phyloP scores from a whole-genome alignment of 768 basidiomycete genomes.

The Galerina sulciceps region DNA sequence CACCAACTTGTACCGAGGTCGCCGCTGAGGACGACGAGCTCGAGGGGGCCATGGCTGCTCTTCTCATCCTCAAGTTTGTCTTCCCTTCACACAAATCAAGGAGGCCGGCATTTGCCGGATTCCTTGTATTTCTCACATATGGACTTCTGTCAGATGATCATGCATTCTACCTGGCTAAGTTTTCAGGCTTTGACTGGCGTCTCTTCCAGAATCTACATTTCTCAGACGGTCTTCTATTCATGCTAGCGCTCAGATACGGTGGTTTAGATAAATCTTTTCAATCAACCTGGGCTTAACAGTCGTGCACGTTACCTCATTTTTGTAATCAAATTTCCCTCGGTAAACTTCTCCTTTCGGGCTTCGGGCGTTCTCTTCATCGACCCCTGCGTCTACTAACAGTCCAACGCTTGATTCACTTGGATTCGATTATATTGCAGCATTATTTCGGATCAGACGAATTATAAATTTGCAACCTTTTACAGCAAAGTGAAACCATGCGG shows the following conservation, averaged over 20 bases:
- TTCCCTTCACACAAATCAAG: conserved; percentile 34
- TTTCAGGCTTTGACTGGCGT: conserved; percentile 7
- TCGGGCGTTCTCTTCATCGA: background rate
- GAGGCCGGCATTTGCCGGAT: conserved; percentile 40
- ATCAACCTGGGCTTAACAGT: background rate
- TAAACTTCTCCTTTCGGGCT: conserved; percentile 1
- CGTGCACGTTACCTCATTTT: no score
- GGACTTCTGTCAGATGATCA: conserved; percentile 26
- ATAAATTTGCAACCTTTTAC: no score
- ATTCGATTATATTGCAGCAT: no score
- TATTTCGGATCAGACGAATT: no score
- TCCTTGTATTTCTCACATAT: conserved; percentile 27
- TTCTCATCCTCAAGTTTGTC: conserved; percentile 34
- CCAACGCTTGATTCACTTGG: no score
- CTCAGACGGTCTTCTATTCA: background rate
- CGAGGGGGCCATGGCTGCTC: conserved; percentile 71
- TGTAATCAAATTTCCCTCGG: conserved; percentile 3
- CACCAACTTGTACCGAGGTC: conserved; percentile 94
- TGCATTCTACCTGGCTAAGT: background rate
- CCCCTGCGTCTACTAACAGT: background rate
- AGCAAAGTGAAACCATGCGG: no score
- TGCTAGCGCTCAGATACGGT: background rate
- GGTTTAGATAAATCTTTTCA: background rate
- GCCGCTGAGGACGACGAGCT: conserved; percentile 72
- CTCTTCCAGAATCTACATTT: background rate